Conservation (phyloP, 441 rosid genomes). For the Euphorbia schlechtendalii region DNA sequence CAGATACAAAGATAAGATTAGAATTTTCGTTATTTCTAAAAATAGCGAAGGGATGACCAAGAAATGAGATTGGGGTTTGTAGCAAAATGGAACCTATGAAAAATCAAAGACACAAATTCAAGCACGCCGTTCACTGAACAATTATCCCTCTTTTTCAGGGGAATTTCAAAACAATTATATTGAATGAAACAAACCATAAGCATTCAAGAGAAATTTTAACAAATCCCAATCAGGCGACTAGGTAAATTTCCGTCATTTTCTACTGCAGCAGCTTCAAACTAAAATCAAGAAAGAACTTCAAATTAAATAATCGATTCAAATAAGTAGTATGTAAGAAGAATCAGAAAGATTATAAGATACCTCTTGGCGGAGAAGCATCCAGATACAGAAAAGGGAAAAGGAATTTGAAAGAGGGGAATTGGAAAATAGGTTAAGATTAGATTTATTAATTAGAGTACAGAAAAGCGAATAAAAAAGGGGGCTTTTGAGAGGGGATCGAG, state of each 20-base stretch:
- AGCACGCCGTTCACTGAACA: not conserved
- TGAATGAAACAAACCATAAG: not conserved
- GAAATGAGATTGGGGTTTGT: not conserved
- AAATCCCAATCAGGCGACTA: not conserved
- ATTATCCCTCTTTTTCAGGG: not conserved
- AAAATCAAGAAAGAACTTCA: constrained; percentile 12
- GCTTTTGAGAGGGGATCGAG: constrained; percentile 7
- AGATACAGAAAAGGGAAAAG: constrained; percentile 5
- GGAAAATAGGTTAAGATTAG: not conserved
- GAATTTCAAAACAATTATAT: not conserved
- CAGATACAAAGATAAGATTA: not conserved
- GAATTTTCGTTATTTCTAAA: constrained; percentile 2
- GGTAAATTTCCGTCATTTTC: constrained; percentile 10
- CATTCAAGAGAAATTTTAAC: constrained; percentile 1
- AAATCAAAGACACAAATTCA: constrained; percentile 1
- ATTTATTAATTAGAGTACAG: not conserved
- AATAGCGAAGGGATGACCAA: not conserved
- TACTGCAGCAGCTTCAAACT: constrained; percentile 5
- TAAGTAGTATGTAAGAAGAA: not conserved
- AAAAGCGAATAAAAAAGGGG: not conserved
- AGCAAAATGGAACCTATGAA: not conserved
- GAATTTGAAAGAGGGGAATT: not conserved
- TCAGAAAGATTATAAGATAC: not conserved
- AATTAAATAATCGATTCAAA: not conserved
- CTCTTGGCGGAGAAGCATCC: constrained; percentile 2